Percentiles rank a stretch among this genome's conserved stretches.
These are phyloP conservation scores for Melanomma pulvis-pyrius DNA, from an alignment of 495 filamentous ascomycete genomes.

Conservation along the genomic window DNA sequence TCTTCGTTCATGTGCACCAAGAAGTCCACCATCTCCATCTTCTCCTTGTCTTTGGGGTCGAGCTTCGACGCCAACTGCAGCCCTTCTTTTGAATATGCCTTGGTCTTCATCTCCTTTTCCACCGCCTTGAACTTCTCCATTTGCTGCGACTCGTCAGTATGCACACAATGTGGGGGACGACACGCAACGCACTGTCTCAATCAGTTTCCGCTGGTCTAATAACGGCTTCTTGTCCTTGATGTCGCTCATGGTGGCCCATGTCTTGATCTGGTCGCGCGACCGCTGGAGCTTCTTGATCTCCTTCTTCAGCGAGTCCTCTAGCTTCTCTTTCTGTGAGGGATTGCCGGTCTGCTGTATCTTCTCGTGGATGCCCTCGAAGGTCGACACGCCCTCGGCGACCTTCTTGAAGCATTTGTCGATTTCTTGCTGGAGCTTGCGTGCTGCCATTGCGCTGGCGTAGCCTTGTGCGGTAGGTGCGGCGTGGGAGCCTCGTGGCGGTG, in stretches of 20 bases:
- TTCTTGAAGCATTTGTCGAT: conserved; percentile 99
- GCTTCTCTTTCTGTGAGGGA: conserved; percentile 93
- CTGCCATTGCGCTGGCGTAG: conserved; percentile 67
- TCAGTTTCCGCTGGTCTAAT: conserved; percentile 87
- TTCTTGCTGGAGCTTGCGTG: conserved; percentile 92
- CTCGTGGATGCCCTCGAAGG: conserved; percentile 91
- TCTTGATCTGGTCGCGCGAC: conserved; percentile 97
- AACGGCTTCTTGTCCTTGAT: conserved; percentile 98
- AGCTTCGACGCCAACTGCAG: conserved; percentile 86
- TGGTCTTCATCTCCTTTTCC: conserved; percentile 99
- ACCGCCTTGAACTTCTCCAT: conserved; percentile 99
- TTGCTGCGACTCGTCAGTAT: conserved; percentile 59
- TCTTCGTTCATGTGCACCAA: conserved; percentile 86
- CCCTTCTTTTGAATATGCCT: conserved; percentile 98
- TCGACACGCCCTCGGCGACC: conserved; percentile 85
- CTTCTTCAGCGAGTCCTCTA: conserved; percentile 94
- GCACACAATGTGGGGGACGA: neutral
- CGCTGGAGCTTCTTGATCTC: conserved; percentile 99
- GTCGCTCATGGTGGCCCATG: conserved; percentile 95
- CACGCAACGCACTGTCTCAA: conserved; percentile 75
- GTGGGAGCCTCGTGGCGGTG: neutral
- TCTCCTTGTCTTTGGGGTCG: conserved; percentile 93
- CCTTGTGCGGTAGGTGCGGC: conserved; percentile 30
- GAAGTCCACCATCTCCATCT: conserved; percentile 82
- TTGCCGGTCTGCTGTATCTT: conserved; percentile 92